phyloP scores from a whole-genome alignment of 2,329 filamentous ascomycete species.

The Ophioceras dolichostomum region DNA sequence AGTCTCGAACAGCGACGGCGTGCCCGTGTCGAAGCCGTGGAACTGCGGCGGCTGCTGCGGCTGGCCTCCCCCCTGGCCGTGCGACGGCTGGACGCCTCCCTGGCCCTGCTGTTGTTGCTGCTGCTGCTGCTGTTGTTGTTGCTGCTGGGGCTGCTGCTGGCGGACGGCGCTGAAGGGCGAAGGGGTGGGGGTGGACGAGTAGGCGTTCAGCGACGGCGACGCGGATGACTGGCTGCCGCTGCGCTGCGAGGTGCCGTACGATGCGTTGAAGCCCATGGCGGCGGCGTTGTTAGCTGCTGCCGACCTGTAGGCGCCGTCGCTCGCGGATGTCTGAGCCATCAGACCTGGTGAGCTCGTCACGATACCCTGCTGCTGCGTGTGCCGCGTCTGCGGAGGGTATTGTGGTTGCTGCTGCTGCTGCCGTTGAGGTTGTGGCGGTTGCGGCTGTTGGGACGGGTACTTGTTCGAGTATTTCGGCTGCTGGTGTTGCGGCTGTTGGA shows the following conservation, averaged over 20 bases:
- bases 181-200: slow-evolving; percentile 7
- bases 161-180: slow-evolving; percentile 5
- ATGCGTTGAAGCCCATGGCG: slow-evolving; percentile 6
- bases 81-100: slow-evolving; percentile 4
- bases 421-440: slow-evolving; percentile 9
- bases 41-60: too few species aligned
- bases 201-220: slow-evolving; percentile 8
- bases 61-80: too few species aligned
- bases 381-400: slow-evolving; percentile 6
- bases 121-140: slow-evolving; percentile 11
- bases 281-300: background rate
- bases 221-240: slow-evolving; percentile 5
- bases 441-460: background rate
- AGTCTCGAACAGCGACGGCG: slow-evolving; percentile 12
- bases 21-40: slow-evolving; percentile 9
- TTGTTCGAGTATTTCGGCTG: background rate
- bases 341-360: slow-evolving; percentile 6
- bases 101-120: slow-evolving; percentile 6
- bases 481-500: background rate
- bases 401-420: slow-evolving; percentile 9
- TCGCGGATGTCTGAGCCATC: slow-evolving; percentile 1
- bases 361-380: slow-evolving; percentile 12
- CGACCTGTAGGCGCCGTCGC: slow-evolving; percentile 1
- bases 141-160: slow-evolving; percentile 9
- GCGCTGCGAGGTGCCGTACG: slow-evolving; percentile 5